Evolutionary conservation across 371 early-diverging fungal species (phyloP).

Genomic region (Mortierella sp.): DNA sequence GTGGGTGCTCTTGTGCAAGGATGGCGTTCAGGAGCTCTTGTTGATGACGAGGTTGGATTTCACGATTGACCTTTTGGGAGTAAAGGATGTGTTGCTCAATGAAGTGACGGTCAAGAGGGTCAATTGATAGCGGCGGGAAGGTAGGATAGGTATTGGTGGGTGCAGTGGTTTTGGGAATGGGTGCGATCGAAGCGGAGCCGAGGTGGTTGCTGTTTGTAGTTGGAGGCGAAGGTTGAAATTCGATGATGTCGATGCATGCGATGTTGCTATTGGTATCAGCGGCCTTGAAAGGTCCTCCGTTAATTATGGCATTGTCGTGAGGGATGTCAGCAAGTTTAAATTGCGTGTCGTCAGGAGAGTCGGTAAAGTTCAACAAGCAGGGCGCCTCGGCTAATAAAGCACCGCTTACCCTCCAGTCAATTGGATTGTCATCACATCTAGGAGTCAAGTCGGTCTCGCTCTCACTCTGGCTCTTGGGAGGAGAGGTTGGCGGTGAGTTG

Average conservation of each 20-base stretch:
- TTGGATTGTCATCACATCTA: not conserved
- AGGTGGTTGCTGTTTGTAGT: not conserved
- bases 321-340: not conserved
- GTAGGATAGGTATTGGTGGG: not conserved
- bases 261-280: not conserved
- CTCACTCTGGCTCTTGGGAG: not conserved
- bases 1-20: not conserved
- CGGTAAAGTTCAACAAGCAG: not conserved
- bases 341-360: not conserved
- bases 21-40: slow-evolving; percentile 1
- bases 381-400: not conserved
- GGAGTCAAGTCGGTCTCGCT: too few species aligned
- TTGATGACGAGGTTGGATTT: slow-evolving; percentile 10
- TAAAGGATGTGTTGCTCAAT: not conserved
- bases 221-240: not conserved
- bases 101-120: not conserved
- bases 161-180: not conserved
- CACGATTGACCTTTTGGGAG: not conserved
- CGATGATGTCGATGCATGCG: not conserved
- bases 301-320: not conserved
- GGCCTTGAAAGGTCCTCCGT: not conserved
- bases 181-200: not conserved
- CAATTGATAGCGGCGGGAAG: not conserved
- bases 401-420: not conserved
- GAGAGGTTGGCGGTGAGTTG: not conserved